Percentiles rank a stretch among this genome's conserved stretches.
These are phyloP conservation scores for Fusarium oligoseptatum DNA, from an alignment of 2,329 filamentous ascomycete species.

Conservation along the genomic window DNA sequence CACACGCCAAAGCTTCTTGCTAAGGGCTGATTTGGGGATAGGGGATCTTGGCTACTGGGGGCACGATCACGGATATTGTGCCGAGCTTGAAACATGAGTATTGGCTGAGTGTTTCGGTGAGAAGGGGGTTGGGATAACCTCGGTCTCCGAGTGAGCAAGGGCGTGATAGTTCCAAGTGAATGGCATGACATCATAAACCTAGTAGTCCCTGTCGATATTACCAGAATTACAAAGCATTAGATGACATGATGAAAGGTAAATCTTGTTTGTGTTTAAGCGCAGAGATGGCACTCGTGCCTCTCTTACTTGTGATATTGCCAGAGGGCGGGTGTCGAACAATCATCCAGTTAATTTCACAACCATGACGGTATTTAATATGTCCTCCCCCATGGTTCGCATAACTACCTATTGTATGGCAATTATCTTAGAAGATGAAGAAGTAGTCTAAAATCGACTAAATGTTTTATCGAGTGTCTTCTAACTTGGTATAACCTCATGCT, in stretches of 20 bases:
- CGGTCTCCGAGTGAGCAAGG: background rate
- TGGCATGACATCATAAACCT: background rate
- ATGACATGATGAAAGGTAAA: background rate
- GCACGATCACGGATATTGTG: background rate
- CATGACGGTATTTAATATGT: too few species aligned
- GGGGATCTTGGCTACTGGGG: background rate
- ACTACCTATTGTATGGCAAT: too few species aligned
- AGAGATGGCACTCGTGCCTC: background rate
- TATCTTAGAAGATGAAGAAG: background rate
- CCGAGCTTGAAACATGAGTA: background rate
- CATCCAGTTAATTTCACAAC: background rate
- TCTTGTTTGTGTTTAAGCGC: background rate
- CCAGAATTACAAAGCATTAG: background rate
- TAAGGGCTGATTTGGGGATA: background rate
- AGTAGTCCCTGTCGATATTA: background rate
- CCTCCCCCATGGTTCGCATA: too few species aligned
- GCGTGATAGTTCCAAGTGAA: background rate
- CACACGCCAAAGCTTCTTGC: background rate
- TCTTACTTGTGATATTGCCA: background rate
- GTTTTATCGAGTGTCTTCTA: background rate
- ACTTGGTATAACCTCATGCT: background rate
- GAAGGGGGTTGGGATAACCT: background rate
- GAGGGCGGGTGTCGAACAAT: too few species aligned
- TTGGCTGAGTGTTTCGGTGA: background rate
- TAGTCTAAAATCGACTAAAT: background rate